These are phyloP conservation scores for Magnusiomyces suaveolens DNA, from an alignment of 1,139 yeast species.

Conservation along the genomic window DNA sequence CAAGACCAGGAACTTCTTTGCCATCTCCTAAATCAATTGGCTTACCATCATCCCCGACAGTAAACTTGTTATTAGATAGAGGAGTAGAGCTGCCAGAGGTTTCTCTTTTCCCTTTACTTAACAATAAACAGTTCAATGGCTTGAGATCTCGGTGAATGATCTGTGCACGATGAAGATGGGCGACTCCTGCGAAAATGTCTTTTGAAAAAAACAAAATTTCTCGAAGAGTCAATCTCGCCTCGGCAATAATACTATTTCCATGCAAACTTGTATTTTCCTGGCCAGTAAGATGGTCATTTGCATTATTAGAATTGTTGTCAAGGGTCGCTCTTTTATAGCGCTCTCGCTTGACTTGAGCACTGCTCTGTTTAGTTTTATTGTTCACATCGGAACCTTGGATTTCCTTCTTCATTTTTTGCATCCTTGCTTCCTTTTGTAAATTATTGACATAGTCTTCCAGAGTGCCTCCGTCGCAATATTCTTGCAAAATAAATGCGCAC, in stretches of 20 bases:
- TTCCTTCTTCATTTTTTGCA: background rate
- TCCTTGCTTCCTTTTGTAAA: slow-evolving; percentile 10
- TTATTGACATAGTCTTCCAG: slow-evolving; percentile 52
- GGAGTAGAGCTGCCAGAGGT: background rate
- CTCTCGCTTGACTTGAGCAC: slow-evolving; percentile 1
- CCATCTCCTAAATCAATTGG: background rate
- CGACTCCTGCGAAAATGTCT: slow-evolving; percentile 62
- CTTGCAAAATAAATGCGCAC: slow-evolving; percentile 74
- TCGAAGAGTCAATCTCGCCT: slow-evolving; percentile 27
- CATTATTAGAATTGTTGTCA: background rate
- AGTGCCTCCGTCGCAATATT: slow-evolving; percentile 83
- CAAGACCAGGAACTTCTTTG: background rate
- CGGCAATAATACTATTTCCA: slow-evolving; percentile 14
- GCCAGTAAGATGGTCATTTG: background rate
- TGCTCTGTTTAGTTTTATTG: background rate
- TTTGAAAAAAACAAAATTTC: slow-evolving; percentile 57
- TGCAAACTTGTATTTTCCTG: background rate
- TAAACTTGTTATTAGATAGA: background rate
- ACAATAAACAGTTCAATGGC: slow-evolving; percentile 73
- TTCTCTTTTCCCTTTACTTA: slow-evolving; percentile 24
- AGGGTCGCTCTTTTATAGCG: background rate
- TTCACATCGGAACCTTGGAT: background rate
- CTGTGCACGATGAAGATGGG: slow-evolving; percentile 61
- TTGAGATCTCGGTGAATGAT: slow-evolving; percentile 80
- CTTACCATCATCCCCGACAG: background rate